Percentiles rank a stretch among this genome's conserved stretches.
Conservation (phyloP, 2,329 filamentous ascomycete species). For the Trichoderma semiorbis region DNA sequence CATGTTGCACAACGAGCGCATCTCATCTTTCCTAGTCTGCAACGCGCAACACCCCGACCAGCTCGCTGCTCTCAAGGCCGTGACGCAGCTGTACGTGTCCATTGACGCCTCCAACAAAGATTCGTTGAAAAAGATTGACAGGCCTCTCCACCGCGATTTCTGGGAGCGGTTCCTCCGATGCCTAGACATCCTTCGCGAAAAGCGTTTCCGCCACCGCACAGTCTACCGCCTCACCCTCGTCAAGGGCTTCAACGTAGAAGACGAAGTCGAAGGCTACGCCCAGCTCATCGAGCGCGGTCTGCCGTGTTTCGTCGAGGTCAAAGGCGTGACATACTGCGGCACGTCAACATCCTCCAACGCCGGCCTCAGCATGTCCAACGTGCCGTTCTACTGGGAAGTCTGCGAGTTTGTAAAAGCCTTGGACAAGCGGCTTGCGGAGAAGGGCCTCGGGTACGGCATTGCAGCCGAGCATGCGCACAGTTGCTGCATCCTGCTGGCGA, state of each 20-base stretch:
- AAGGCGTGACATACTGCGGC: constrained; percentile 95
- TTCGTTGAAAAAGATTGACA: constrained; percentile 80
- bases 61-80: constrained; percentile 73
- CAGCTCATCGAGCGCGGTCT: constrained; percentile 81
- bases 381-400: constrained; percentile 93
- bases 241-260: constrained; percentile 96
- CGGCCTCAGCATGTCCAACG: constrained; percentile 93
- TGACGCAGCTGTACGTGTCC: constrained; percentile 94
- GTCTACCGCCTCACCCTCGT: constrained; percentile 94
- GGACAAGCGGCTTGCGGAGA: constrained; percentile 61
- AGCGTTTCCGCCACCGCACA: constrained; percentile 81
- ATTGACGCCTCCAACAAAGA: constrained; percentile 94
- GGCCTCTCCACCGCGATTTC: constrained; percentile 91
- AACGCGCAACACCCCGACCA: constrained; percentile 96
- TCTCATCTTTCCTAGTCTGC: constrained; percentile 93
- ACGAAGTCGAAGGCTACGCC: constrained; percentile 87
- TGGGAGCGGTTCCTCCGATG: constrained; percentile 95
- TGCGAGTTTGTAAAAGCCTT: constrained; percentile 76
- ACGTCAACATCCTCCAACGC: constrained; percentile 80
- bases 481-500: constrained; percentile 86
- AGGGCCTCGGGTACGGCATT: constrained; percentile 81
- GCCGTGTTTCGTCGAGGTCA: constrained; percentile 91
- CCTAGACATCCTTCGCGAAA: constrained; percentile 81
- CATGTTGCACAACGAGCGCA: constrained; percentile 79
- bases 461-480: constrained; percentile 93